phyloP scores from a whole-genome alignment of 768 basidiomycete genomes.

The Leccinum fibrillosum region DNA sequence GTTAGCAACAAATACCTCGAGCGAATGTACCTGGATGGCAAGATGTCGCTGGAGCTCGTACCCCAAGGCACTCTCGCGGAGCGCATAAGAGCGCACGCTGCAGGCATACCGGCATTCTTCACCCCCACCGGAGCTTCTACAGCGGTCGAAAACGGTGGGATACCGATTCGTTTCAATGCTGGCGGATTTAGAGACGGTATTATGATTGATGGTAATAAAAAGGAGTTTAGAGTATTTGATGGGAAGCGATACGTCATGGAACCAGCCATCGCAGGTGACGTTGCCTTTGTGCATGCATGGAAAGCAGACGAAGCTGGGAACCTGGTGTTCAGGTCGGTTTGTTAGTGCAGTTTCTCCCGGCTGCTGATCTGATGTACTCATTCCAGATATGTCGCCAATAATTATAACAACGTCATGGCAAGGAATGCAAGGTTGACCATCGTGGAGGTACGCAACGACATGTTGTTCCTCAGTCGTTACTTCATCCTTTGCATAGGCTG shows the following conservation, averaged over 20 bases:
- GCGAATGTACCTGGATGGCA: conserved; percentile 69
- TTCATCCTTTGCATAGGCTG: conserved; percentile 60
- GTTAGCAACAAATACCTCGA: conserved; percentile 81
- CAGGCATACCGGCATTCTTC: conserved; percentile 90
- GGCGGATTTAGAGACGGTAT: conserved; percentile 68
- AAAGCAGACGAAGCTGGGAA: conserved; percentile 90
- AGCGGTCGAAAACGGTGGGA: conserved; percentile 68
- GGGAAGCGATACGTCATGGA: conserved; percentile 81
- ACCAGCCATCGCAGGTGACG: conserved; percentile 65
- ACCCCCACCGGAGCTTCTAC: conserved; percentile 85
- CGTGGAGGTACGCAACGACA: conserved; percentile 63
- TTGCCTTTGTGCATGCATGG: conserved; percentile 86
- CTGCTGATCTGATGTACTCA: neutral
- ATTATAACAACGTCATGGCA: conserved; percentile 80
- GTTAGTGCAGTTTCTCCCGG: neutral
- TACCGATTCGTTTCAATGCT: conserved; percentile 75
- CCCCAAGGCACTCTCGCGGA: conserved; percentile 91
- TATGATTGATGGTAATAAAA: conserved; percentile 66
- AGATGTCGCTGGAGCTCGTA: conserved; percentile 81
- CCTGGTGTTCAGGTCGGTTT: conserved; percentile 73
- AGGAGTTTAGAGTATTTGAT: conserved; percentile 73
- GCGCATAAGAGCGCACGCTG: conserved; percentile 83
- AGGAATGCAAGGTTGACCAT: conserved; percentile 85
- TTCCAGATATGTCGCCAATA: conserved; percentile 73
- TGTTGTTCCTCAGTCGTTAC: conserved; percentile 2